phyloP scores from a whole-genome alignment of 768 basidiomycete genomes.

The Mycena polygramma region DNA sequence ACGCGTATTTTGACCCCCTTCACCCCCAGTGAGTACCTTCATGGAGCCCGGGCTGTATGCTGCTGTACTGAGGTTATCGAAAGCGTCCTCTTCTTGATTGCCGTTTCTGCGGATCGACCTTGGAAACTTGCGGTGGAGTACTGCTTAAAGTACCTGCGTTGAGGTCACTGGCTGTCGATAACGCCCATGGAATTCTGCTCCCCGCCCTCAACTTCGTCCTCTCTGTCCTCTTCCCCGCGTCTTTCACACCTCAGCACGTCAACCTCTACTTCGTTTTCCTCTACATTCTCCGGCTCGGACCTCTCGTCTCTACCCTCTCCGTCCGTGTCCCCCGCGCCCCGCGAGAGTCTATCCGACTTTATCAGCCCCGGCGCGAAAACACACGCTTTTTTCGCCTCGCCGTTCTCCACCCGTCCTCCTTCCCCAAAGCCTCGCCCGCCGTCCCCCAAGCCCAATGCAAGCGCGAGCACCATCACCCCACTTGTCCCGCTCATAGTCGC shows the following conservation, averaged over 20 bases:
- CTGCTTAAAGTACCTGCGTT: neutral
- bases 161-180: neutral
- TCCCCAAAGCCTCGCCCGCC: conserved; percentile 40
- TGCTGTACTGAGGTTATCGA: neutral
- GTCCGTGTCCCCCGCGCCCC: conserved; percentile 33
- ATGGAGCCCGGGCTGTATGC: neutral
- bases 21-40: neutral
- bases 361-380: conserved; percentile 54
- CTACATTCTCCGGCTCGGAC: conserved; percentile 37
- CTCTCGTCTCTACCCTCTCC: conserved; percentile 37
- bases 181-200: conserved; percentile 31
- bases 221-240: conserved; percentile 35
- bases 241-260: conserved; percentile 36
- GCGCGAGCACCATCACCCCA: conserved; percentile 37
- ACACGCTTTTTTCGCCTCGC: conserved; percentile 61
- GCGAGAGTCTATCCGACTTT: conserved; percentile 32
- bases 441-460: conserved; percentile 40
- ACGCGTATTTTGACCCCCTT: neutral
- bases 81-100: conserved; percentile 4
- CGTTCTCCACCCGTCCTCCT: conserved; percentile 56
- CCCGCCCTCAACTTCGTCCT: conserved; percentile 39
- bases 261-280: conserved; percentile 37
- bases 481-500: conserved; percentile 40
- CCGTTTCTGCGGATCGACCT: conserved; percentile 13
- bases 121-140: neutral